Percentiles rank a stretch among this genome's conserved stretches.
Evolutionary conservation across 2,329 filamentous ascomycete species (phyloP).

Genomic region (Drechslera avenae): DNA sequence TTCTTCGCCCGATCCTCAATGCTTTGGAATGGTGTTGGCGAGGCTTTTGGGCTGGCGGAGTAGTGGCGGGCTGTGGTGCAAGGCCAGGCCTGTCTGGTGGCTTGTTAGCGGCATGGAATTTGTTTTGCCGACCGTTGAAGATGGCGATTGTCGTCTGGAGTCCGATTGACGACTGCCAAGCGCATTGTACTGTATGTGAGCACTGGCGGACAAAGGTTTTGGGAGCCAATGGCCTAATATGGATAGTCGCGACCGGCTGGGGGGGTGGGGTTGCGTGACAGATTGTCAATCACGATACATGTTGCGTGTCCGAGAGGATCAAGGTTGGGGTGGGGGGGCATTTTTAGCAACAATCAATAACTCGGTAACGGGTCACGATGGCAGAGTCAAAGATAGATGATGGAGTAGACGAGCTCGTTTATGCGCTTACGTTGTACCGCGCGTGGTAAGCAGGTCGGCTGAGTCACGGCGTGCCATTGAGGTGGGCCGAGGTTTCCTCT

Average conservation of each 20-base stretch:
- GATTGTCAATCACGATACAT: constrained; percentile 11
- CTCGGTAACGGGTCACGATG: neutral
- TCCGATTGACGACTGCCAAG: constrained; percentile 12
- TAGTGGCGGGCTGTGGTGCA: neutral
- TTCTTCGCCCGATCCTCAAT: neutral
- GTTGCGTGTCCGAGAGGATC: constrained; percentile 13
- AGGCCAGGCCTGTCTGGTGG: constrained; percentile 1
- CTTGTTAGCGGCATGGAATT: constrained; percentile 5
- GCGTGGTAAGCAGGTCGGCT: constrained; percentile 17
- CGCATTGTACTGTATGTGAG: neutral
- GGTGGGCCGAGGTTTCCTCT: constrained; percentile 11
- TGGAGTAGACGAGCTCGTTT: constrained; percentile 10
- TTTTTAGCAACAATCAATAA: constrained; percentile 17
- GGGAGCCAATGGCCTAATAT: too few species aligned
- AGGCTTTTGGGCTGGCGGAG: neutral
- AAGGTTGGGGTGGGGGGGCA: constrained; percentile 9
- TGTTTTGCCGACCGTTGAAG: constrained; percentile 7
- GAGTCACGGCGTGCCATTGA: constrained; percentile 21
- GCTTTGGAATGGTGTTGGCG: neutral
- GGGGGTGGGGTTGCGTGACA: constrained; percentile 10
- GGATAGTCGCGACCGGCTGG: too few species aligned
- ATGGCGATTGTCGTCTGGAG: neutral
- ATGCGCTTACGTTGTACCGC: constrained; percentile 3
- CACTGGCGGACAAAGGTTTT: too few species aligned
- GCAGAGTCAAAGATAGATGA: constrained; percentile 3